Conservation (phyloP, 805 yeast species). For the Starmerella floricola region DNA sequence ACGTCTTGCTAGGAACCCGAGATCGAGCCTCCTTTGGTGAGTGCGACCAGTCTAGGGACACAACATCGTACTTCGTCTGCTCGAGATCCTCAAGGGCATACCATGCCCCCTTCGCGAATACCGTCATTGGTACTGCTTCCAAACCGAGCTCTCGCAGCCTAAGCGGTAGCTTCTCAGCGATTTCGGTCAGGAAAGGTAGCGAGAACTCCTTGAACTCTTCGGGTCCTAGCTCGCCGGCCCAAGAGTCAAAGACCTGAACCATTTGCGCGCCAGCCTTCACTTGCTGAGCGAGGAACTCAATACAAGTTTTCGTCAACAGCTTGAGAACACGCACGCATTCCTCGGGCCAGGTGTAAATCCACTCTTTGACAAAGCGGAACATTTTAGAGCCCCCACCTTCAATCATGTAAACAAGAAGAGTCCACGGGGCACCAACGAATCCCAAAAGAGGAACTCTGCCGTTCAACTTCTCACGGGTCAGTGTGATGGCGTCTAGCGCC, state of each 20-base stretch:
- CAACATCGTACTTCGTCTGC: slow-evolving; percentile 59
- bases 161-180: slow-evolving; percentile 52
- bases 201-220: slow-evolving; percentile 78
- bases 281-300: slow-evolving; percentile 87
- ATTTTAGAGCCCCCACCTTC: slow-evolving; percentile 94
- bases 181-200: slow-evolving; percentile 74
- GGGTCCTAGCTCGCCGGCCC: slow-evolving; percentile 97
- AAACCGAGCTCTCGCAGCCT: slow-evolving; percentile 64
- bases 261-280: slow-evolving; percentile 97
- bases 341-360: slow-evolving; percentile 74
- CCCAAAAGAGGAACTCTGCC: slow-evolving; percentile 94
- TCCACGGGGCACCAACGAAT: slow-evolving; percentile 98
- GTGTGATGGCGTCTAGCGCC: slow-evolving; percentile 88
- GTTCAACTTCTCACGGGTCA: slow-evolving; percentile 71
- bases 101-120: slow-evolving; percentile 96
- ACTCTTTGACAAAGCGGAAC: slow-evolving; percentile 81
- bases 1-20: slow-evolving; percentile 38
- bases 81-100: slow-evolving; percentile 77
- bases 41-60: slow-evolving; percentile 89
- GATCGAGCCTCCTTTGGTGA: slow-evolving; percentile 75
- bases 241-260: slow-evolving; percentile 90
- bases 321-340: slow-evolving; percentile 60
- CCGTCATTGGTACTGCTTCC: slow-evolving; percentile 71
- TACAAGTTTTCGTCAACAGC: slow-evolving; percentile 72
- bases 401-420: slow-evolving; percentile 87